A percentile compares a stretch with the other conserved stretches of the same genome.
phyloP scores from a whole-genome alignment of 2,329 filamentous ascomycete genomes.

The Apiospora sp. region DNA sequence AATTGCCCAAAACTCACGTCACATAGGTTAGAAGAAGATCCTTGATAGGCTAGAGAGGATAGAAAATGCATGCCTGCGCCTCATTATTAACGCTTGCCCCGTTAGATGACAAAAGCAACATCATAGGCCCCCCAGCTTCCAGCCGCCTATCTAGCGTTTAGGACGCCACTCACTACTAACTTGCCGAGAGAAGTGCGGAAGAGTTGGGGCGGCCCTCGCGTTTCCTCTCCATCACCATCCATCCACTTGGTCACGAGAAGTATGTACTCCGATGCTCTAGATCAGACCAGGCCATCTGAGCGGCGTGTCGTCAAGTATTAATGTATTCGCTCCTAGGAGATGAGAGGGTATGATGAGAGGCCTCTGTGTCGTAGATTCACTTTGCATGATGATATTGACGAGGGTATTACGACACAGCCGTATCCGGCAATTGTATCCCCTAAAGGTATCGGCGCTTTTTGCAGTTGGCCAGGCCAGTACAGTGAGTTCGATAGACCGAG shows the following conservation, averaged over 20 bases:
- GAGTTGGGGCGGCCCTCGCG: not conserved
- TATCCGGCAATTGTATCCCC: not conserved
- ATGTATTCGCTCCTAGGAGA: not conserved
- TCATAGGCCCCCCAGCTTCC: not conserved
- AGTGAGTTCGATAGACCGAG: slow-evolving; percentile 6
- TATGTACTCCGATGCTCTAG: not conserved
- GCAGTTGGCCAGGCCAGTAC: not conserved
- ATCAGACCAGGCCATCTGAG: no score
- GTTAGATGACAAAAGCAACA: not conserved
- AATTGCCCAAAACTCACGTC: slow-evolving; percentile 1
- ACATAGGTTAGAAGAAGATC: not conserved
- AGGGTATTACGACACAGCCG: not conserved
- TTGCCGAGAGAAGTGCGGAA: not conserved
- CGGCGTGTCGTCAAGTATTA: not conserved
- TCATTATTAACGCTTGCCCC: not conserved
- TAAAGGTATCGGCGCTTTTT: not conserved
- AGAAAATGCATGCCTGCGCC: not conserved
- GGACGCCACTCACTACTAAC: not conserved
- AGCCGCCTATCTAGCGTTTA: not conserved
- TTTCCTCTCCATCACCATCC: not conserved
- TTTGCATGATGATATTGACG: not conserved
- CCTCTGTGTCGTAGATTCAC: not conserved
- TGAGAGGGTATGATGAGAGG: not conserved
- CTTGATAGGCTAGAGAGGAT: not conserved
- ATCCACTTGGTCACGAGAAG: not conserved